These are phyloP conservation scores for Neoboletus subvelutipes DNA, from an alignment of 768 basidiomycete genomes.

Conservation along the genomic window DNA sequence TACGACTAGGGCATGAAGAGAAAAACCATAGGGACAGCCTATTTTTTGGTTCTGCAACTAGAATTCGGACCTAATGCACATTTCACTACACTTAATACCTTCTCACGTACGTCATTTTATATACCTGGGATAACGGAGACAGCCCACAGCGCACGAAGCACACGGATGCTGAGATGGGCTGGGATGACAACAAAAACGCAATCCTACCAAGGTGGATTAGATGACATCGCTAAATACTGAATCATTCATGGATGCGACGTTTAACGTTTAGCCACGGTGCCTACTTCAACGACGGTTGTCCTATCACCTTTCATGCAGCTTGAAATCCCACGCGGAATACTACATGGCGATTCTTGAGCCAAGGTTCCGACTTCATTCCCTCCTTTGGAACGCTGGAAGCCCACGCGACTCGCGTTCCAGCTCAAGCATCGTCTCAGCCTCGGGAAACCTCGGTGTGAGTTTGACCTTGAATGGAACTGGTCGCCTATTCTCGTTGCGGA, in stretches of 20 bases:
- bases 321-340: background rate
- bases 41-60: background rate
- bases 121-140: too few species aligned
- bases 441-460: conserved; percentile 2
- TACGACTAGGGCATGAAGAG: background rate
- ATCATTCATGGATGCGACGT: too few species aligned
- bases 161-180: too few species aligned
- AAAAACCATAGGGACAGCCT: background rate
- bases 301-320: background rate
- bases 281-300: too few species aligned
- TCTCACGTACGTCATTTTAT: too few species aligned
- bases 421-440: conserved; percentile 8
- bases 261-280: too few species aligned
- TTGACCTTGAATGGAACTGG: conserved; percentile 6
- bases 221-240: too few species aligned
- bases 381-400: background rate
- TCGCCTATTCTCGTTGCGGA: background rate
- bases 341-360: background rate
- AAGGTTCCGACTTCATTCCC: background rate
- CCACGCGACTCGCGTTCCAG: conserved; percentile 8
- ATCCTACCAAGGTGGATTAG: too few species aligned
- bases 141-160: too few species aligned
- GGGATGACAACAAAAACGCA: too few species aligned
- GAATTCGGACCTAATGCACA: too few species aligned
- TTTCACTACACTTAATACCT: too few species aligned